Evolutionary conservation across 805 yeast species (phyloP), one percentile per base, ranked within the genome.

Genomic region (Pichia membranifaciens): DNA sequence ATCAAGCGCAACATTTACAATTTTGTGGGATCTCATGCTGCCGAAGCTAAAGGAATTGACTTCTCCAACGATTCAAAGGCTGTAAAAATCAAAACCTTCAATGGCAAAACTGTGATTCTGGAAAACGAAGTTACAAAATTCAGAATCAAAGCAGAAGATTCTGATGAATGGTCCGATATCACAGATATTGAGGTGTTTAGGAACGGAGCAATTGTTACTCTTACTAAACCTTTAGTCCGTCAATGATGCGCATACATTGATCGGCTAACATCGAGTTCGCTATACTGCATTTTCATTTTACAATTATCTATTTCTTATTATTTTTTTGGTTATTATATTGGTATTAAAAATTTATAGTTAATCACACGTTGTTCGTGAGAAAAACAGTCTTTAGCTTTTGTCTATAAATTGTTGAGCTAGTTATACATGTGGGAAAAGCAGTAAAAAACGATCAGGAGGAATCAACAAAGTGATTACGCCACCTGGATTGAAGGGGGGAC

Each of bases 11-110:
- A 87, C 61, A 63, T 83, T 32, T 62, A 72, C 45, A 68, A 69
- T 50, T 87, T 84, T 55, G 72, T 87, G 25, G 69, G 75, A 49
- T 75, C 82, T 35, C 96, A 87, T 61, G 66, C 84, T 25, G 76
- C 81, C 23, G 64, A 61, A 48, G 56, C 58, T 13, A 48, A 54
- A 23, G 49, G 57, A 16, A 59, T 60, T 22, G 48, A 53, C 41
- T 34, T 41, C 40, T 31, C 37, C 4, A 32, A 54, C 6, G 44
- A 54, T 4, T 37, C 49, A 15, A 51, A 48, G 4, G 44, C 52
- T 10, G 73, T 69, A 22, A 58, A 56, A 35, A 54, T 70, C 20
- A 50, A 45, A 32, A 57, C 70, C 4, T 44, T 62, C 33, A 68
- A 67, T 46, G 69, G 68, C 9, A 70, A 70, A 22, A 54, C 48